A percentile compares a stretch with the other conserved stretches of the same genome.
Conservation (phyloP, 208 protist species). For the Leishmania mexicana region DNA sequence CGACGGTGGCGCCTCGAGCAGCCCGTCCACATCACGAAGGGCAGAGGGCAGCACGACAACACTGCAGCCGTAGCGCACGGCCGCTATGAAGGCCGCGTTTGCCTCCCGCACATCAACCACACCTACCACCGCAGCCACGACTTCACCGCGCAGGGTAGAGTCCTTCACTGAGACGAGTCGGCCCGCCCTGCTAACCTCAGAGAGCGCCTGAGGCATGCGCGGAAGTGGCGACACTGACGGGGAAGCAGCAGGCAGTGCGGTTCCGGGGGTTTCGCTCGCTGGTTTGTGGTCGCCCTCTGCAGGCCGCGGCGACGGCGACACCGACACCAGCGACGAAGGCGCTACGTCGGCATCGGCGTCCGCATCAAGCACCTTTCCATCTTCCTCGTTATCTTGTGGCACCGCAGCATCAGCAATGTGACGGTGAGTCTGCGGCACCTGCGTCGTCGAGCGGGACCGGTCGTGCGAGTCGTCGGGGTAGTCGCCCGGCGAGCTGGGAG, state of each 20-base stretch:
- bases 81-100: conserved; percentile 63
- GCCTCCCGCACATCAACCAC: conserved; percentile 46
- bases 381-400: no score
- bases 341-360: conserved; percentile 5
- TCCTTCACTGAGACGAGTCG: conserved; percentile 3
- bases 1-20: conserved; percentile 47
- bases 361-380: background rate
- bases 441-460: conserved; percentile 29
- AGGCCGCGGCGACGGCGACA: background rate
- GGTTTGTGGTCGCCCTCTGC: conserved; percentile 2
- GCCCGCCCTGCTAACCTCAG: conserved; percentile 4
- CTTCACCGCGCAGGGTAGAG: conserved; percentile 52
- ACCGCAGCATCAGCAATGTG: conserved; percentile 11
- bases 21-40: conserved; percentile 20
- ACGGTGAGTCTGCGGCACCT: conserved; percentile 27
- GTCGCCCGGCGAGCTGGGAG: conserved; percentile 5
- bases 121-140: conserved; percentile 52
- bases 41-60: conserved; percentile 55
- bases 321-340: background rate
- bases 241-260: conserved; percentile 1
- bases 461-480: background rate
- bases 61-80: conserved; percentile 61
- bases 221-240: conserved; percentile 8
- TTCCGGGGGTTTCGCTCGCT: conserved; percentile 5
- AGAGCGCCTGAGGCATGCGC: conserved; percentile 3